Evolutionary conservation across 2,329 filamentous ascomycete genomes (phyloP).

Genomic region (Helicocarpus griseus): DNA sequence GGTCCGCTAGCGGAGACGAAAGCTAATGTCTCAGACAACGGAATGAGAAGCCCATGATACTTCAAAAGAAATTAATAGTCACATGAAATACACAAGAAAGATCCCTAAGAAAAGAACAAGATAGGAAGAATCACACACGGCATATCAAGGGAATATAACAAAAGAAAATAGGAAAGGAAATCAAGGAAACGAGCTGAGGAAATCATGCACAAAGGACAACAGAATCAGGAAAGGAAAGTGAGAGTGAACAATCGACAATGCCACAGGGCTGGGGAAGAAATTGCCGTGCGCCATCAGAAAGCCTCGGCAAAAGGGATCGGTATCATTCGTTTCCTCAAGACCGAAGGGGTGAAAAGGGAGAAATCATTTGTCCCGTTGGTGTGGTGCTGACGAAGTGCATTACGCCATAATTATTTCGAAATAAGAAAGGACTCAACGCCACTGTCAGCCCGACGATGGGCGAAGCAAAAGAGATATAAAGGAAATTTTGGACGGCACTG

Average conservation of each 20-base stretch:
- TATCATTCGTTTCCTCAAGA: conserved; percentile 1
- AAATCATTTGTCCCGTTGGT: not conserved
- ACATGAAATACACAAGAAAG: conserved; percentile 1
- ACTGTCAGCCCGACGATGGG: not conserved
- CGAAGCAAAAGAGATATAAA: conserved; percentile 7
- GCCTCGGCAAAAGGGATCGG: not conserved
- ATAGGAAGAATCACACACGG: not conserved
- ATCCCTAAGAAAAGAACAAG: not conserved
- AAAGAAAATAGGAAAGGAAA: conserved; percentile 16
- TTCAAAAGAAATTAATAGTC: conserved; percentile 3
- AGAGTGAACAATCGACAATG: conserved; percentile 5
- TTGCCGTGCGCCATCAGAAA: conserved; percentile 3
- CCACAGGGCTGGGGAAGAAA: not conserved
- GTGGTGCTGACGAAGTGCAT: not conserved
- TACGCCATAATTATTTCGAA: not conserved
- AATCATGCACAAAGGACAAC: conserved; percentile 22
- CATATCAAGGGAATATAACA: conserved; percentile 6
- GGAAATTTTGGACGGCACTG: conserved; percentile 3
- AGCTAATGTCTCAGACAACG: not conserved
- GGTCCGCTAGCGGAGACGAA: not conserved
- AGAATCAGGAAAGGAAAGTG: conserved; percentile 16
- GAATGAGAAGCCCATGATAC: conserved; percentile 3
- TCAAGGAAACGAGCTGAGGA: conserved; percentile 24
- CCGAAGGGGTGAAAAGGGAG: conserved; percentile 3
- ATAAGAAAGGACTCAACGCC: not conserved